These are phyloP conservation scores for Senna siamea DNA, from an alignment of 306 rosid species.

Conservation along the genomic window DNA sequence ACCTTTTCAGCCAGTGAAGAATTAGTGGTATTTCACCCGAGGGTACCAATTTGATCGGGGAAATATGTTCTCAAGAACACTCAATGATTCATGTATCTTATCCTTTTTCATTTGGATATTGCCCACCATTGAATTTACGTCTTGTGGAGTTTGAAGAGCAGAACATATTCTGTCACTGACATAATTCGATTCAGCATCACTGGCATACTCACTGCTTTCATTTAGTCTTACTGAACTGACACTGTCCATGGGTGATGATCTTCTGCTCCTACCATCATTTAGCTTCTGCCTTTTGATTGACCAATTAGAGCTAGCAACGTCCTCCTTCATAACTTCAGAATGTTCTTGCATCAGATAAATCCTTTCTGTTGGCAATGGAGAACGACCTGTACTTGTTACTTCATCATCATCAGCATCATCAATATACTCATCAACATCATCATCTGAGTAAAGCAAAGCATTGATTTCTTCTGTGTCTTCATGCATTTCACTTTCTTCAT, in stretches of 20 bases:
- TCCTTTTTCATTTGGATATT: constrained; percentile 46
- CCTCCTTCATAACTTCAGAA: constrained; percentile 42
- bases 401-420: constrained; percentile 46
- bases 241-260: constrained; percentile 45
- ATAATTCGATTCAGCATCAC: constrained; percentile 58
- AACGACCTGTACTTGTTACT: constrained; percentile 67
- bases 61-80: constrained; percentile 58
- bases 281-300: constrained; percentile 65
- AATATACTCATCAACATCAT: constrained; percentile 25
- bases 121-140: constrained; percentile 30
- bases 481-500: constrained; percentile 67
- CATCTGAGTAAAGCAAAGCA: constrained; percentile 76
- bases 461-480: constrained; percentile 80
- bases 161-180: constrained; percentile 43
- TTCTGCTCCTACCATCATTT: constrained; percentile 42
- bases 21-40: constrained; percentile 43
- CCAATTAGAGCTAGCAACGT: constrained; percentile 49
- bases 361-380: constrained; percentile 45
- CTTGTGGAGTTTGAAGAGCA: constrained; percentile 34
- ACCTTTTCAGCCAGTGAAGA: constrained; percentile 29
- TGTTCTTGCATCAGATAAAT: constrained; percentile 41
- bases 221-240: constrained; percentile 42
- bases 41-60: constrained; percentile 62
- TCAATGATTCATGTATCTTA: constrained; percentile 55
- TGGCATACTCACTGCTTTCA: constrained; percentile 38